A percentile compares a stretch with the other conserved stretches of the same genome.
Evolutionary conservation across 306 rosid species (phyloP).

Genomic region (Neltuma alba): DNA sequence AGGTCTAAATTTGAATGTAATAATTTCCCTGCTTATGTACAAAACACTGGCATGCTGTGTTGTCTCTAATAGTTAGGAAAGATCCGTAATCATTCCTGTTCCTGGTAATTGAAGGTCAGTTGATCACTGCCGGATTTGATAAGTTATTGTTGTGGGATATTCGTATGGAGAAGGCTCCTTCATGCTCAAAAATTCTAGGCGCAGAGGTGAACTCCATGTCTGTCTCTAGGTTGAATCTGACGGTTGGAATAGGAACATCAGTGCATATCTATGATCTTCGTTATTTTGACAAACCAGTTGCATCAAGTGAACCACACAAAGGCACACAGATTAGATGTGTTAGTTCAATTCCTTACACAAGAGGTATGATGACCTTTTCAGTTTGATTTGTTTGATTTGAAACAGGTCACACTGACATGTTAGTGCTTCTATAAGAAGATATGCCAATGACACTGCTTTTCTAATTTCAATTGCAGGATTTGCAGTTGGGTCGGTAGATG

Average conservation of each 20-base stretch:
- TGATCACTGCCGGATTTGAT: constrained; percentile 81
- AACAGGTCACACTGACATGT: constrained; percentile 23
- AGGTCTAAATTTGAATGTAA: neutral
- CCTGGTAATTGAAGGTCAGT: constrained; percentile 56
- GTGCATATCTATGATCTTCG: constrained; percentile 70
- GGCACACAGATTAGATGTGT: constrained; percentile 61
- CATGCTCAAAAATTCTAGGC: constrained; percentile 44
- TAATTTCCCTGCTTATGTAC: neutral
- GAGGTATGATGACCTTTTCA: constrained; percentile 53
- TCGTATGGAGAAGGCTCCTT: constrained; percentile 49
- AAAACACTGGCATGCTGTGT: neutral
- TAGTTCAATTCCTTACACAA: constrained; percentile 59
- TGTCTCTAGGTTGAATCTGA: constrained; percentile 60
- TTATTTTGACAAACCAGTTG: constrained; percentile 52
- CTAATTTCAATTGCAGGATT: constrained; percentile 61
- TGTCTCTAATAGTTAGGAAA: neutral
- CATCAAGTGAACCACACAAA: constrained; percentile 54
- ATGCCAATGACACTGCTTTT: neutral
- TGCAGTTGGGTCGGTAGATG: constrained; percentile 93
- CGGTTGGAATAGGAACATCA: constrained; percentile 61
- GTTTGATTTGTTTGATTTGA: constrained; percentile 12
- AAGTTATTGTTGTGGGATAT: constrained; percentile 69
- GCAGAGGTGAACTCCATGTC: constrained; percentile 75
- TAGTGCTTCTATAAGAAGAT: constrained; percentile 16
- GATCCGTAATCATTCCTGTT: constrained; percentile 18